phyloP scores from a whole-genome alignment of 208 protist species.

The Leishmania guyanensis region DNA sequence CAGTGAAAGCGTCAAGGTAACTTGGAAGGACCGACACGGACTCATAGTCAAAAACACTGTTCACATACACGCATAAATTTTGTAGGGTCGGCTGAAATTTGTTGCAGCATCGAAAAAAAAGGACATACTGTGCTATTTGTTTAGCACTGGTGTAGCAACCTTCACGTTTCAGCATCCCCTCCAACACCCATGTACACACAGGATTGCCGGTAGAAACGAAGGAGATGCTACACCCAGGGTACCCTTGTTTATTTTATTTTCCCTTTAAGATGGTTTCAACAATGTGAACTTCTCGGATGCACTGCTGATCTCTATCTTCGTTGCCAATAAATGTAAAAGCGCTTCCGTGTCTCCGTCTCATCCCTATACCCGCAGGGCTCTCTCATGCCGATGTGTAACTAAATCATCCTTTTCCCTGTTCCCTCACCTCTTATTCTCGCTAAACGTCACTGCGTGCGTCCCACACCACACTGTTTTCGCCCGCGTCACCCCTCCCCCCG shows the following conservation, averaged over 20 bases:
- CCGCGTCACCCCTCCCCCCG: background rate
- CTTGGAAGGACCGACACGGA: background rate
- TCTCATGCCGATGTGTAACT: background rate
- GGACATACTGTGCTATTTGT: background rate
- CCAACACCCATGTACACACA: background rate
- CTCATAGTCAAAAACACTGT: background rate
- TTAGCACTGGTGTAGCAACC: no score
- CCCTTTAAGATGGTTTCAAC: background rate
- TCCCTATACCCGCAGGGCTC: background rate
- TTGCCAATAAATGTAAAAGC: background rate
- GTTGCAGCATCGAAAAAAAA: background rate
- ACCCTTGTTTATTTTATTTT: background rate
- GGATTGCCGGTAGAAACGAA: background rate
- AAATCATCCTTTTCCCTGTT: background rate
- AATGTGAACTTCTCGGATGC: background rate
- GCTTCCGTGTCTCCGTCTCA: background rate
- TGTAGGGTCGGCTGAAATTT: background rate
- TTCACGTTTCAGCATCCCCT: background rate
- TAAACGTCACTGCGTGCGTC: background rate
- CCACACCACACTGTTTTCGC: background rate
- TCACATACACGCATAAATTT: background rate
- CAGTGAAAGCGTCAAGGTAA: no score
- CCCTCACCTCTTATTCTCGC: background rate
- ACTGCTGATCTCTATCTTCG: background rate
- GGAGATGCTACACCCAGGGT: background rate